Conservation (phyloP, 495 filamentous ascomycete species). For the Tuber melanosporum region DNA sequence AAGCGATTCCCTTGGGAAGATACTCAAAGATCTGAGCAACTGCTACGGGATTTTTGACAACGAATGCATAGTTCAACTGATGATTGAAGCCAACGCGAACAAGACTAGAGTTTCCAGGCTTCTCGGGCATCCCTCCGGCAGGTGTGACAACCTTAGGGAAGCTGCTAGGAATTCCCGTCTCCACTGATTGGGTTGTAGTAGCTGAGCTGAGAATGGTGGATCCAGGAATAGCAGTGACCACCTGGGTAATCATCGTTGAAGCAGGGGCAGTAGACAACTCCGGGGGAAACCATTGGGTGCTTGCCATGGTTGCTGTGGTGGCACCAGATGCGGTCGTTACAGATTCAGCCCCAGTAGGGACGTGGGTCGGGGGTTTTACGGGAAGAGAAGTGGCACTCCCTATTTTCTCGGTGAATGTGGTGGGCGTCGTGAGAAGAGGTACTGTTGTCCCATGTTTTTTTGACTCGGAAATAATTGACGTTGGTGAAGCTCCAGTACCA, state of each 20-base stretch:
- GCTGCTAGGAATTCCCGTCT: constrained; percentile 53
- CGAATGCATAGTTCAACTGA: constrained; percentile 73
- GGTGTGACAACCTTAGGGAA: constrained; percentile 74
- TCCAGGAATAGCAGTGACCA: constrained; percentile 8
- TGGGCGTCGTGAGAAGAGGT: constrained; percentile 6
- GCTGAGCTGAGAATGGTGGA: constrained; percentile 5
- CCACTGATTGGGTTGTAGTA: constrained; percentile 34
- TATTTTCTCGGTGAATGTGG: not conserved
- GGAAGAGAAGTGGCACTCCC: constrained; percentile 9
- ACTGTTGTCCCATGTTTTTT: constrained; percentile 35
- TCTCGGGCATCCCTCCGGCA: constrained; percentile 38
- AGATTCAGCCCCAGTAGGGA: constrained; percentile 1
- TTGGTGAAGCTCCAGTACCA: constrained; percentile 21
- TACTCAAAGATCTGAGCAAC: constrained; percentile 81
- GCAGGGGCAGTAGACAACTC: constrained; percentile 36
- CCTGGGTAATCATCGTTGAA: constrained; percentile 12
- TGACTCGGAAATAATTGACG: constrained; percentile 7
- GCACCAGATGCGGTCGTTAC: constrained; percentile 10
- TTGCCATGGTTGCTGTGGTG: constrained; percentile 18
- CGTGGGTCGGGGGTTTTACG: not conserved
- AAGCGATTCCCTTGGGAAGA: constrained; percentile 66
- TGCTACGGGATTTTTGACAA: constrained; percentile 60
- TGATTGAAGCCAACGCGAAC: constrained; percentile 82
- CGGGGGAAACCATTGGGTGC: constrained; percentile 37
- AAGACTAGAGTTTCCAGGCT: constrained; percentile 58